Evolutionary conservation across 78 protist genomes (phyloP).

Genomic region (Guillardia theta): DNA sequence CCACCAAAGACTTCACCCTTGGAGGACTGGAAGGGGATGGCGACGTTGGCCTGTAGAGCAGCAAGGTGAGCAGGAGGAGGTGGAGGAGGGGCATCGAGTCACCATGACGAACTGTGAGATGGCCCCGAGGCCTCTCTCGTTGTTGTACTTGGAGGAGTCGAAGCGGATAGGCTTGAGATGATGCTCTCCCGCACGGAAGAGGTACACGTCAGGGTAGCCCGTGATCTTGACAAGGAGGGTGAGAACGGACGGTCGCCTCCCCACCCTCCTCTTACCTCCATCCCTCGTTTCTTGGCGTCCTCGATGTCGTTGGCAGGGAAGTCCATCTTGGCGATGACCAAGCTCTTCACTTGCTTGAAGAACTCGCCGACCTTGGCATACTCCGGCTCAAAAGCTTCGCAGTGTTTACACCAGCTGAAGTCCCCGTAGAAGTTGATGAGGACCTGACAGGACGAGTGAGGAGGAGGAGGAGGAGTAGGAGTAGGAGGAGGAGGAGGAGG

Average conservation of each 20-base stretch:
- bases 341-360: neutral
- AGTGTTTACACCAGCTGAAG: conserved; percentile 27
- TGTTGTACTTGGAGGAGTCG: neutral
- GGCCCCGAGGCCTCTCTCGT: conserved; percentile 7
- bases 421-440: neutral
- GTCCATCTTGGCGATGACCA: neutral
- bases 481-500: neutral
- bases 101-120: neutral
- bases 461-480: neutral
- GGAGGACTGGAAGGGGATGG: neutral
- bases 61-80: no score
- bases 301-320: conserved; percentile 35
- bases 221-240: neutral
- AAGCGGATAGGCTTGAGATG: neutral
- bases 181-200: conserved; percentile 9
- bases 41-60: neutral
- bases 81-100: no score
- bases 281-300: conserved; percentile 34
- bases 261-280: neutral
- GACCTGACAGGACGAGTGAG: neutral
- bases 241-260: neutral
- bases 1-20: neutral
- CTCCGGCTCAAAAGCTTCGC: neutral
- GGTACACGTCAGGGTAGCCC: neutral
- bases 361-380: neutral